phyloP scores from a whole-genome alignment of 345 rosid species.

The Viola odorata region DNA sequence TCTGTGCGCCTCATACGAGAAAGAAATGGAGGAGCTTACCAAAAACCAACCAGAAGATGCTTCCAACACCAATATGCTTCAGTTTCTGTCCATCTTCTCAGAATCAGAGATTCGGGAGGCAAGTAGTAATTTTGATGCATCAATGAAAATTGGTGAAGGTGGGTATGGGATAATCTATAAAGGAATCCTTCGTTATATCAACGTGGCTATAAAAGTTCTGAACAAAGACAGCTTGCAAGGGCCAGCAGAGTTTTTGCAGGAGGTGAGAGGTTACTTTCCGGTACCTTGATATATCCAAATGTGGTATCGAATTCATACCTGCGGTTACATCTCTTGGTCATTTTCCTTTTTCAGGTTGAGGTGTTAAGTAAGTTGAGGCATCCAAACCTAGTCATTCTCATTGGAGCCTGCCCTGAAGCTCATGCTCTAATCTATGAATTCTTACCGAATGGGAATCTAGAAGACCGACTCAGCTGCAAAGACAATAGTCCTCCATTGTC shows the following conservation, averaged over 20 bases:
- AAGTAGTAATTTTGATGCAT: constrained; percentile 52
- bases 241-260: constrained; percentile 81
- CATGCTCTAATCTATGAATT: constrained; percentile 78
- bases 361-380: constrained; percentile 81
- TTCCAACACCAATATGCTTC: constrained; percentile 38
- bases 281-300: too few relatives aligned
- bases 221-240: constrained; percentile 71
- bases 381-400: constrained; percentile 74
- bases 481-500: constrained; percentile 76
- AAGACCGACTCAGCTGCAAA: constrained; percentile 74
- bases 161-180: constrained; percentile 81
- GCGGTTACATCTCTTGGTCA: too few relatives aligned
- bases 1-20: not conserved
- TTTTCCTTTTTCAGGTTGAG: constrained; percentile 46
- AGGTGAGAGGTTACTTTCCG: constrained; percentile 38
- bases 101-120: constrained; percentile 71
- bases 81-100: constrained; percentile 57
- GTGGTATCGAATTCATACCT: too few relatives aligned
- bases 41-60: constrained; percentile 42
- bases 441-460: constrained; percentile 88
- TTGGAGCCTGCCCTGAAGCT: constrained; percentile 89
- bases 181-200: constrained; percentile 53
- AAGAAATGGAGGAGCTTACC: constrained; percentile 75
- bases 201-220: constrained; percentile 69
- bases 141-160: constrained; percentile 83